Conservation (phyloP, 352 stramenopile species). For the Globisporangium uncinulatum region DNA sequence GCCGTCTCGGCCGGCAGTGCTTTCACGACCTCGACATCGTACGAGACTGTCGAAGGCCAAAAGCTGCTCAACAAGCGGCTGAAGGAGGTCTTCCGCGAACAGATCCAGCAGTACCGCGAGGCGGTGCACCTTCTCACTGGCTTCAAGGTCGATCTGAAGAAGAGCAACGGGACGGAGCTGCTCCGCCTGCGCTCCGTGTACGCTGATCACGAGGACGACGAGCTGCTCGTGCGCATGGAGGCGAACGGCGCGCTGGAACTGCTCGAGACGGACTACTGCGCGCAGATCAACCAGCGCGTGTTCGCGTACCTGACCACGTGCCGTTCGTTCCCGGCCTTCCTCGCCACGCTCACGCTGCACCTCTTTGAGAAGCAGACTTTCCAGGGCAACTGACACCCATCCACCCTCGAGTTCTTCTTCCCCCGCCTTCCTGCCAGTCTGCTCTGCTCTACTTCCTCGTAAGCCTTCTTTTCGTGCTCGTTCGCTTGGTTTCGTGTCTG, state of each 20-base stretch:
- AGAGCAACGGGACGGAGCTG: slow-evolving; percentile 71
- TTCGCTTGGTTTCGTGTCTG: no score
- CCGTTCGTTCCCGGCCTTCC: slow-evolving; percentile 86
- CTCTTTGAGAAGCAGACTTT: slow-evolving; percentile 91
- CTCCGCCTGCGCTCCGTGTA: slow-evolving; percentile 79
- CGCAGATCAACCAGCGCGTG: slow-evolving; percentile 54
- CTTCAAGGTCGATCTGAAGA: slow-evolving; percentile 85
- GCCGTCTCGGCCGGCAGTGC: slow-evolving; percentile 18
- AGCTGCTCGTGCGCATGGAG: slow-evolving; percentile 83
- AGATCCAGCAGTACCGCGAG: slow-evolving; percentile 87
- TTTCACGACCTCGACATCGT: slow-evolving; percentile 75
- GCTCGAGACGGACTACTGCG: slow-evolving; percentile 76
- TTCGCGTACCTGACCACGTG: slow-evolving; percentile 73
- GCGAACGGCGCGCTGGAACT: slow-evolving; percentile 67
- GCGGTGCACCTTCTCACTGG: slow-evolving; percentile 86
- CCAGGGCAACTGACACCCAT: slow-evolving; percentile 41
- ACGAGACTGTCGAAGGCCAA: slow-evolving; percentile 80
- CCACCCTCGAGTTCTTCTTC: no score
- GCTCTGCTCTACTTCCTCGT: no score
- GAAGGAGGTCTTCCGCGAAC: slow-evolving; percentile 86
- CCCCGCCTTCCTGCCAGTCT: no score
- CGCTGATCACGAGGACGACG: slow-evolving; percentile 78
- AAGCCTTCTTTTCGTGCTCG: no score
- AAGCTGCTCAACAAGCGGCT: slow-evolving; percentile 85
- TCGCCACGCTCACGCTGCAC: slow-evolving; percentile 83